phyloP scores from a whole-genome alignment of 2,329 filamentous ascomycete species.

The Didymella sp. region DNA sequence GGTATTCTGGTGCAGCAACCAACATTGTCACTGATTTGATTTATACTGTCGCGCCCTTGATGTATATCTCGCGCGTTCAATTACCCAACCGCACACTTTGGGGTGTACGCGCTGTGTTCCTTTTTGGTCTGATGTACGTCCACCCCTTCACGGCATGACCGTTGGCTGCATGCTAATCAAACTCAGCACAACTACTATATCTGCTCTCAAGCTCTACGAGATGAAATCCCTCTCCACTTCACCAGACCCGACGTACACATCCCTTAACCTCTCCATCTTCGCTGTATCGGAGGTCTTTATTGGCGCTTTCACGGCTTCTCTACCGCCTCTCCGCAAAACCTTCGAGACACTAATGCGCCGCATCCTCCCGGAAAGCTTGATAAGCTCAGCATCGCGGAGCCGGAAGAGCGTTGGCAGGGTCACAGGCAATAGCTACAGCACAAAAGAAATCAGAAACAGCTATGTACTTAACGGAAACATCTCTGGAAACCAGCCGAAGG shows the following conservation, averaged over 20 bases:
- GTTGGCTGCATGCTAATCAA: background rate
- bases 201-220: slow-evolving; percentile 37
- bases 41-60: slow-evolving; percentile 33
- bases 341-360: slow-evolving; percentile 31
- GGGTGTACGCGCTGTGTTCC: slow-evolving; percentile 38
- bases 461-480: slow-evolving; percentile 15
- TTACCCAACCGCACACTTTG: slow-evolving; percentile 34
- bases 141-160: no score
- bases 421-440: slow-evolving; percentile 27
- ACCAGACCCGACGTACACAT: slow-evolving; percentile 31
- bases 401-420: slow-evolving; percentile 13
- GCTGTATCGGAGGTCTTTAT: slow-evolving; percentile 36
- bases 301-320: slow-evolving; percentile 36
- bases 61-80: slow-evolving; percentile 35
- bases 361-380: slow-evolving; percentile 29
- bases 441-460: slow-evolving; percentile 22
- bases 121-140: slow-evolving; percentile 36
- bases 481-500: background rate
- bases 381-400: slow-evolving; percentile 18
- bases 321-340: slow-evolving; percentile 37
- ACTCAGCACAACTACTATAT: slow-evolving; percentile 34
- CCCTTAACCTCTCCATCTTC: slow-evolving; percentile 36
- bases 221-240: slow-evolving; percentile 32
- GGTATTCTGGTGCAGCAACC: slow-evolving; percentile 35
- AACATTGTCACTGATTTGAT: slow-evolving; percentile 38